Conservation (phyloP, 2,329 filamentous ascomycete genomes). For the Drechslera avenae region DNA sequence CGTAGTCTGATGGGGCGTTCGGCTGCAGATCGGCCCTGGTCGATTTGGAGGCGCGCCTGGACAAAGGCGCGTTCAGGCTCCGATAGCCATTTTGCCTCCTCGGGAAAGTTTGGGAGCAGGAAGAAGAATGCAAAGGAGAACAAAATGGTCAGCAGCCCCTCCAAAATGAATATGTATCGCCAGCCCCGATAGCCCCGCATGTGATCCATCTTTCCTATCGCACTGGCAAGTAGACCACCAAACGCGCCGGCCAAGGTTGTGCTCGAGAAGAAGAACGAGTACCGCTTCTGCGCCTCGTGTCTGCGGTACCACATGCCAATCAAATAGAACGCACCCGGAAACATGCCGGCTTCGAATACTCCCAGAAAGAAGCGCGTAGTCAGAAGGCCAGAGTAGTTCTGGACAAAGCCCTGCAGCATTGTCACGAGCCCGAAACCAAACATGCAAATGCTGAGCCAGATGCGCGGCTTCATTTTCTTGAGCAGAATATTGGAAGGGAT, state of each 20-base stretch:
- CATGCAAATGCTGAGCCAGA: constrained; percentile 77
- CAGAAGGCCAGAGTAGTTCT: constrained; percentile 77
- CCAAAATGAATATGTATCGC: constrained; percentile 84
- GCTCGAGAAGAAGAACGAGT: constrained; percentile 89
- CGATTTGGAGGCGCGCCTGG: constrained; percentile 52
- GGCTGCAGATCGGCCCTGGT: constrained; percentile 54
- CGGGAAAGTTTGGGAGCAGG: constrained; percentile 56
- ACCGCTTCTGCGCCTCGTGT: constrained; percentile 85
- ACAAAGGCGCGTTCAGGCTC: constrained; percentile 55
- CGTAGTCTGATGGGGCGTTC: constrained; percentile 51
- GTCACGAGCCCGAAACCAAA: constrained; percentile 72
- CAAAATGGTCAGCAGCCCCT: constrained; percentile 53
- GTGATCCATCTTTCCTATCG: constrained; percentile 86
- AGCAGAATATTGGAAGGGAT: constrained; percentile 60
- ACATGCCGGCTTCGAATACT: constrained; percentile 59
- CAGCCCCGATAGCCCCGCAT: constrained; percentile 71
- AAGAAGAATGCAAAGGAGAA: constrained; percentile 56
- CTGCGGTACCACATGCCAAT: constrained; percentile 91
- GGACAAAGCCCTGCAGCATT: constrained; percentile 75
- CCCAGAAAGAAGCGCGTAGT: constrained; percentile 84
- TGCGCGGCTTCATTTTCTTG: constrained; percentile 58
- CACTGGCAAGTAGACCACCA: constrained; percentile 81
- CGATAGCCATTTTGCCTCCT: constrained; percentile 55
- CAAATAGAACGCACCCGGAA: constrained; percentile 65
- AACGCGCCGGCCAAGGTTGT: constrained; percentile 83